Evolutionary conservation across 208 protist genomes (phyloP), one percentile per base, ranked within the genome.

Genomic region (Crithidia acanthocephali): DNA sequence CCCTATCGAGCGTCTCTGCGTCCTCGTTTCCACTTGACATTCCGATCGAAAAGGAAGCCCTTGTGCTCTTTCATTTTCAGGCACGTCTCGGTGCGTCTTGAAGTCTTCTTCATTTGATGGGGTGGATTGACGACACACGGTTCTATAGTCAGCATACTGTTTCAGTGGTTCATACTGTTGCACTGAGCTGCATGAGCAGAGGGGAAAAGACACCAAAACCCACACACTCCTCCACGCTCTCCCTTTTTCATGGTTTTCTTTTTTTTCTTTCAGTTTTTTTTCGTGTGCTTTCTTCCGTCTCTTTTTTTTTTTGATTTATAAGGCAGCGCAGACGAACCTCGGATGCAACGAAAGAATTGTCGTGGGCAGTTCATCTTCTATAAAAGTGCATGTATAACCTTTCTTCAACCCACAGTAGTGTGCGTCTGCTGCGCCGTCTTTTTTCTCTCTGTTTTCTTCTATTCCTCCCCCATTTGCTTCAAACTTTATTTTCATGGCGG

Each of bases 331-430:
- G 35, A 33, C 37, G 23, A 6, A 48, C 57, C 9, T 28, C 16
- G 13, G 37, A 62, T 62, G 37, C 11, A 28, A 48, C 10, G 2
- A 30, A 32, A 9, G 32, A 50, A 28, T 45, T 48, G 37, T 22
- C n/a, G 15, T 62, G 57, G 60, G 45, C 45, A 25, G 15, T 33
- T 55, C 27, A 66, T 25, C 27, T 56, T 40, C 44, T 35, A 33
- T 55, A 44, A 64, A 47, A 23, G 5, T 42, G 6, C 2, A 40
- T 42, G 48, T 55, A 66, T 55, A 64, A 27, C 42, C 55, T 66
- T 40, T 33, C 37, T 42, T 42, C 37, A 15, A 42, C 37, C 37
- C 37, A 42, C 37, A 15, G 37, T 42, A 42, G 37, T 42, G 37
- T 42, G 13, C 6, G 37, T 42, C 37, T 42, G 37, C 37, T 42